Percentiles rank a stretch among this genome's conserved stretches.
Conservation (phyloP, 2,329 filamentous ascomycete species). For the Penicillium sp. region DNA sequence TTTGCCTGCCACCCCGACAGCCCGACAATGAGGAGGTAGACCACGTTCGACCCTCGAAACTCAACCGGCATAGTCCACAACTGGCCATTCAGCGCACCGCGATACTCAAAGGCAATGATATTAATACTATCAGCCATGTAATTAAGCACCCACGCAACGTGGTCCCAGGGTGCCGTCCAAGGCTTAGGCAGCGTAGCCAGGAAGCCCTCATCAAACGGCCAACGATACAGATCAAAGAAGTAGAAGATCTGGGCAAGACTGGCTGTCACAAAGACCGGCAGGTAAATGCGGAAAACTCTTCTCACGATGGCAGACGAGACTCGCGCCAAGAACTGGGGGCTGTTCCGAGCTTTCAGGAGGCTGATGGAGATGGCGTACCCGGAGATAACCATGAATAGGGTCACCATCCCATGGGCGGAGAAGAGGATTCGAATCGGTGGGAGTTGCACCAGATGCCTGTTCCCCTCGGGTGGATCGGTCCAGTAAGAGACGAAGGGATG, state of each 20-base stretch:
- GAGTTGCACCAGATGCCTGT: conserved; percentile 33
- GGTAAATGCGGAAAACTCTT: conserved; percentile 24
- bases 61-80: conserved; percentile 31
- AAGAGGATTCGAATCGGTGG: conserved; percentile 43
- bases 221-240: conserved; percentile 23
- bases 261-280: conserved; percentile 21
- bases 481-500: conserved; percentile 26
- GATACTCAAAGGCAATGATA: conserved; percentile 23
- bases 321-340: conserved; percentile 12
- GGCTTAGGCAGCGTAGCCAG: conserved; percentile 18
- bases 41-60: conserved; percentile 24
- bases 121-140: conserved; percentile 28
- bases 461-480: conserved; percentile 21
- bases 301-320: conserved; percentile 23
- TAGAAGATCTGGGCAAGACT: conserved; percentile 22
- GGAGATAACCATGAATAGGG: conserved; percentile 60
- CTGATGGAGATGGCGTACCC: conserved; percentile 60
- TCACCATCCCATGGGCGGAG: conserved; percentile 48
- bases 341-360: conserved; percentile 39
- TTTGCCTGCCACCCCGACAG: conserved; percentile 21
- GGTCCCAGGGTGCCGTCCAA: conserved; percentile 21
- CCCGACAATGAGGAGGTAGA: conserved; percentile 22
- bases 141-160: conserved; percentile 21
- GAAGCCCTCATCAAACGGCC: conserved; percentile 21
- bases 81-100: conserved; percentile 24